These are phyloP conservation scores for Neobulgaria alba DNA, from an alignment of 2,329 filamentous ascomycete genomes.

Conservation along the genomic window DNA sequence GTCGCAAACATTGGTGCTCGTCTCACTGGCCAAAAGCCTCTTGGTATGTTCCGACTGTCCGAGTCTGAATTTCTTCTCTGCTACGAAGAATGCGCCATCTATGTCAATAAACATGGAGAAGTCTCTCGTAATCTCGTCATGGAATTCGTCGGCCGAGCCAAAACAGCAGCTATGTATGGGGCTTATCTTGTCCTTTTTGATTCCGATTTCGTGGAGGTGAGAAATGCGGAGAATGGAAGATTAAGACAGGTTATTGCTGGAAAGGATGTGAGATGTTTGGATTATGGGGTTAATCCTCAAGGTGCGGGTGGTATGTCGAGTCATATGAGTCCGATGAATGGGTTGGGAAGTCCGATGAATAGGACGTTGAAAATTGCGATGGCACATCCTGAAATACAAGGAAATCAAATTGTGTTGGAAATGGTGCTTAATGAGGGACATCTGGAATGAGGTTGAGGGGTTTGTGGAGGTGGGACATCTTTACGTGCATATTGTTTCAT, in stretches of 20 bases:
- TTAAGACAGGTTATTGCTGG: constrained; percentile 91
- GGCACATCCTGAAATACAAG: constrained; percentile 82
- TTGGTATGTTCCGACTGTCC: constrained; percentile 94
- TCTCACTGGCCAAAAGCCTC: constrained; percentile 71
- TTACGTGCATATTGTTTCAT: too few relatives aligned
- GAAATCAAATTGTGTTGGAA: constrained; percentile 83
- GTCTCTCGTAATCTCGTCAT: constrained; percentile 91
- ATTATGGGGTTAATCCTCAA: constrained; percentile 58
- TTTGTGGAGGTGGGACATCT: too few relatives aligned
- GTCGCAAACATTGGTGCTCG: constrained; percentile 80
- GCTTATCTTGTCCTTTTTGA: constrained; percentile 91
- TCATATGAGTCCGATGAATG: constrained; percentile 10
- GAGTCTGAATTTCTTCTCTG: constrained; percentile 88
- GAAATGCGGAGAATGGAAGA: constrained; percentile 92
- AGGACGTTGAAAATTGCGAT: constrained; percentile 89
- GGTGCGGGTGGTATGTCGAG: constrained; percentile 41
- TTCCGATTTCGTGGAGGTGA: constrained; percentile 91
- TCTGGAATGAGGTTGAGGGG: constrained; percentile 22
- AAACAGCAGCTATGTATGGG: constrained; percentile 79
- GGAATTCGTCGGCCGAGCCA: constrained; percentile 95
- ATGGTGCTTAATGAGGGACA: constrained; percentile 87
- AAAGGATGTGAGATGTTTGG: constrained; percentile 79
- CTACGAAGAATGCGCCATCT: constrained; percentile 94
- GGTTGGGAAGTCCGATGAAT: constrained; percentile 29
- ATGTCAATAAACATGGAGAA: constrained; percentile 96